These are phyloP conservation scores for Cryptococcus sp. DNA, from an alignment of 1,284 basidiomycete genomes.

Conservation along the genomic window DNA sequence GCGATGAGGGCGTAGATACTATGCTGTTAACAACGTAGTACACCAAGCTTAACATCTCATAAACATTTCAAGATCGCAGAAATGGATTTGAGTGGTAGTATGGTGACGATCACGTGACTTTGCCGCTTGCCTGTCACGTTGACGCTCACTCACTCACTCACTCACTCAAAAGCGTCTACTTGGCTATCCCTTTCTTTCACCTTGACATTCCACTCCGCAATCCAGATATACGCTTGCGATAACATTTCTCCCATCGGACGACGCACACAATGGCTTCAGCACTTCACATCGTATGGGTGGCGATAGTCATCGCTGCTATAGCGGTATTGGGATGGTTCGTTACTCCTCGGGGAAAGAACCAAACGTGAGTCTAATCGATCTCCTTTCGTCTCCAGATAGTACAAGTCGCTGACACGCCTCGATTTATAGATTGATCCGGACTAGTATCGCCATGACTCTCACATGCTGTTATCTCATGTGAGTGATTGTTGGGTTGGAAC, in stretches of 20 bases:
- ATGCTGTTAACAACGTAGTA: too few species aligned
- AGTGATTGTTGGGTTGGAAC: slow-evolving; percentile 10
- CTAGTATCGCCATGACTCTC: slow-evolving; percentile 71
- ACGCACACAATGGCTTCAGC: slow-evolving; percentile 28
- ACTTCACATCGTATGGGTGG: slow-evolving; percentile 46
- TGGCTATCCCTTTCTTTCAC: neutral
- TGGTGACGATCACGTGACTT: slow-evolving; percentile 5
- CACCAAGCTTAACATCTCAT: too few species aligned
- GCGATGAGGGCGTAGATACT: neutral
- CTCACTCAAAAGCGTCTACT: neutral
- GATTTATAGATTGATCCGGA: slow-evolving; percentile 69
- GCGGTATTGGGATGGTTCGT: slow-evolving; percentile 69
- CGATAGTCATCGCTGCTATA: slow-evolving; percentile 56
- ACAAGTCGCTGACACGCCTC: neutral
- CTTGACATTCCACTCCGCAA: slow-evolving; percentile 1
- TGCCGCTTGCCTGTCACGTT: neutral
- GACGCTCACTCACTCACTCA: neutral
- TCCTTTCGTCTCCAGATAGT: neutral
- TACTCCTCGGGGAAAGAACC: slow-evolving; percentile 79
- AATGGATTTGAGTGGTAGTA: too few species aligned
- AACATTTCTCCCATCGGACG: neutral
- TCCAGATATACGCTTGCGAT: neutral
- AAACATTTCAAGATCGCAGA: neutral
- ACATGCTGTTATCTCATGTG: slow-evolving; percentile 81
- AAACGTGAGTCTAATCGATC: slow-evolving; percentile 66